Conservation (phyloP, 257 asterid species). For the Solanum ossicruentum region DNA sequence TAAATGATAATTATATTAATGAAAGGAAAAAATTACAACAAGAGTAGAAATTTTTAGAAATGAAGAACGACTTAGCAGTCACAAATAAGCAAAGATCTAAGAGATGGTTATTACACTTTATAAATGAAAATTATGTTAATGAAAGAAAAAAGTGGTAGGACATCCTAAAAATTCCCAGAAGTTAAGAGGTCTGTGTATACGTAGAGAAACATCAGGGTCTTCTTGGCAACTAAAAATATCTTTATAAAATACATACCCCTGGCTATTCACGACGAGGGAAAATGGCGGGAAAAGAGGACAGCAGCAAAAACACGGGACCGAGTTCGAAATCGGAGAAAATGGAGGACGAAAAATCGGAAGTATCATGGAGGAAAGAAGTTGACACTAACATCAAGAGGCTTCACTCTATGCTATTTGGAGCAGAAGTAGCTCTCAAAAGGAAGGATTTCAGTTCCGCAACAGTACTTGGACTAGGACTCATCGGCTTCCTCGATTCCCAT, state of each 20-base stretch:
- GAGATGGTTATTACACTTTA: background rate
- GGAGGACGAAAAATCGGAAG: constrained; percentile 26
- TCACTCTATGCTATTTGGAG: constrained; percentile 77
- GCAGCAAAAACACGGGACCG: background rate
- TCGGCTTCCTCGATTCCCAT: constrained; percentile 88
- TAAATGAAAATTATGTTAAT: background rate
- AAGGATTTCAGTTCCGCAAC: constrained; percentile 64
- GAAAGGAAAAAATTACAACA: background rate
- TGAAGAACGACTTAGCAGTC: background rate
- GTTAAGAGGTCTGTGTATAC: background rate
- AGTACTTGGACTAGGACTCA: constrained; percentile 55
- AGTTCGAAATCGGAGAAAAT: constrained; percentile 9
- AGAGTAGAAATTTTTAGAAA: background rate
- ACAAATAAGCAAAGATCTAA: background rate
- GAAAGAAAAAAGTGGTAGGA: background rate
- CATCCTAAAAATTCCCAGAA: background rate
- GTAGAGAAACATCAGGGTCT: background rate
- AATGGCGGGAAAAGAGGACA: constrained; percentile 72
- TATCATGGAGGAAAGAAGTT: constrained; percentile 74
- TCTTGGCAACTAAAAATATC: background rate
- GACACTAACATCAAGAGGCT: constrained; percentile 71
- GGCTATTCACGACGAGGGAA: background rate
- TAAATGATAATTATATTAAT: background rate
- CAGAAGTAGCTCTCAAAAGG: constrained; percentile 67
- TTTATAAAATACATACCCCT: background rate